These are phyloP conservation scores for Eucalyptus dawsonii DNA, from an alignment of 345 rosid species.

Conservation along the genomic window DNA sequence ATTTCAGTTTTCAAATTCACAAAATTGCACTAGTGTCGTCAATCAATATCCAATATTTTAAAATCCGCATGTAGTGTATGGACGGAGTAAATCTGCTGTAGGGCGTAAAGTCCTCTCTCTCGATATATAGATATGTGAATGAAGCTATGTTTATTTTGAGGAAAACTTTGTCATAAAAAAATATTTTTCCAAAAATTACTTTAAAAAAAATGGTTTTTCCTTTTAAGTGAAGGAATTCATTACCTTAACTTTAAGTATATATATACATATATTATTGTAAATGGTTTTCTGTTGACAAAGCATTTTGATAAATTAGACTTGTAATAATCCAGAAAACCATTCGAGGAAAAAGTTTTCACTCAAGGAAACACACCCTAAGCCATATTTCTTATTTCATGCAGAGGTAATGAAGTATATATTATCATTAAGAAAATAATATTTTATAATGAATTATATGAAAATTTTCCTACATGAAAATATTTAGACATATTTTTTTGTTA, in stretches of 20 bases:
- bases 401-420: not conserved
- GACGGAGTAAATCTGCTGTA: not conserved
- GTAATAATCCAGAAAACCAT: accelerated
- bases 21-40: not conserved
- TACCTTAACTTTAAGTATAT: not conserved
- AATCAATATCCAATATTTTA: not conserved
- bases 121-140: not conserved
- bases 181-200: not conserved
- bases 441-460: not conserved
- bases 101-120: not conserved
- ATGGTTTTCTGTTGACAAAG: accelerated
- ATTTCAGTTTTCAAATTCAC: not conserved
- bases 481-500: not conserved
- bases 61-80: not conserved
- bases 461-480: not conserved
- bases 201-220: not conserved
- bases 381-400: not conserved
- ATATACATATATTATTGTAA: not conserved
- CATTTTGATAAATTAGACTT: accelerated
- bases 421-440: not conserved
- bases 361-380: not conserved
- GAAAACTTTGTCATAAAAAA: not conserved
- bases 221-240: not conserved
- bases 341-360: accelerated
- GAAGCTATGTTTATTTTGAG: not conserved